Evolutionary conservation across 768 basidiomycete genomes (phyloP).

Genomic region (Rhizopogon sp.): DNA sequence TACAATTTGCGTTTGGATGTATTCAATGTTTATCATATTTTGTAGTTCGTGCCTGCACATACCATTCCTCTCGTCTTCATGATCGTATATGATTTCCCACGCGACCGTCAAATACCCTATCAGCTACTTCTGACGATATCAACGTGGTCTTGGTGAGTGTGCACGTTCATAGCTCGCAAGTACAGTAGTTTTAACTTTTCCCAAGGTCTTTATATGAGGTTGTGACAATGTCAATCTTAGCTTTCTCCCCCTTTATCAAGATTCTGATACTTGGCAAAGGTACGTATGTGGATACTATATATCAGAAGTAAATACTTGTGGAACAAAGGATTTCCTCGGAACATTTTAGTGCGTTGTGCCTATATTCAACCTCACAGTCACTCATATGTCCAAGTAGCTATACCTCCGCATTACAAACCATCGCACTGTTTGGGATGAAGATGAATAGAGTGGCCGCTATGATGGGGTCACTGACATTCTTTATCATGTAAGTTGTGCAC

Average conservation of each 20-base stretch:
- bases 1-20: constrained; percentile 11
- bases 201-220: constrained; percentile 57
- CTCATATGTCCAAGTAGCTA: constrained; percentile 11
- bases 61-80: constrained; percentile 60
- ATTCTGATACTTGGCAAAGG: constrained; percentile 20
- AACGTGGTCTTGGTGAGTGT: constrained; percentile 58
- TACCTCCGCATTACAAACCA: constrained; percentile 42
- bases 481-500: constrained; percentile 39
- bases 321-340: constrained; percentile 34
- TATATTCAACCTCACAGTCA: constrained; percentile 2
- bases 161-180: not conserved
- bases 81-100: constrained; percentile 70
- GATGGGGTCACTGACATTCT: constrained; percentile 51
- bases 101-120: constrained; percentile 52
- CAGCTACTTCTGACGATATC: constrained; percentile 55
- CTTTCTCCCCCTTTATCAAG: not conserved
- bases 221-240: constrained; percentile 34
- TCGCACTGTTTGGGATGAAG: constrained; percentile 68
- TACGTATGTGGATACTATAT: constrained; percentile 40
- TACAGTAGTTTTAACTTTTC: constrained; percentile 7
- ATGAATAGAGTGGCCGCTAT: constrained; percentile 63
- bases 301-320: constrained; percentile 31
- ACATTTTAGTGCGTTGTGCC: constrained; percentile 28
- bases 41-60: constrained; percentile 50
- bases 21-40: not conserved